Evolutionary conservation across 2,329 filamentous ascomycete species (phyloP).

Genomic region (Intubia oerlemansii): DNA sequence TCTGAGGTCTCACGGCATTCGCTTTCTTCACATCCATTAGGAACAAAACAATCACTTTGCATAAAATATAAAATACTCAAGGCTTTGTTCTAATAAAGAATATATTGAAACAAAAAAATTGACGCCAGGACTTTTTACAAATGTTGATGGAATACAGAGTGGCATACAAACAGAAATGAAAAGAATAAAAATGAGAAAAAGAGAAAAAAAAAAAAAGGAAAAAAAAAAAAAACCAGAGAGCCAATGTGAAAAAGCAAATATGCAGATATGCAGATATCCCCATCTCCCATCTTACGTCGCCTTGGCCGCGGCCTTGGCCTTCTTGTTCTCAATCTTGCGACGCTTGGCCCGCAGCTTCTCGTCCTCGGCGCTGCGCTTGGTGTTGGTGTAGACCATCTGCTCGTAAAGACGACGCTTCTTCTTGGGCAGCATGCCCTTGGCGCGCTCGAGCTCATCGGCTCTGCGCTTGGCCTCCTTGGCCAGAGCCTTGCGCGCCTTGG

Average conservation of each 20-base stretch:
- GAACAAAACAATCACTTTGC: too few relatives aligned
- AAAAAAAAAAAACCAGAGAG: background rate
- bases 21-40: too few relatives aligned
- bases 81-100: too few relatives aligned
- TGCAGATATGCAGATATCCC: too few relatives aligned
- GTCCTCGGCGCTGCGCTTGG: conserved; percentile 77
- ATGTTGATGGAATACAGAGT: too few relatives aligned
- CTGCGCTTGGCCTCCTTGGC: conserved; percentile 53
- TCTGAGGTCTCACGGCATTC: too few relatives aligned
- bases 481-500: conserved; percentile 47
- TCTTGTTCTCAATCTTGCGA: conserved; percentile 62
- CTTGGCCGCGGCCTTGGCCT: too few relatives aligned
- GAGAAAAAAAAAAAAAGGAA: background rate
- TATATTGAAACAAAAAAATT: background rate
- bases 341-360: conserved; percentile 75
- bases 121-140: conserved; percentile 2
- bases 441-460: conserved; percentile 72
- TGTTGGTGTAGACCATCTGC: conserved; percentile 93
- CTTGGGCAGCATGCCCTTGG: conserved; percentile 96
- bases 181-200: background rate
- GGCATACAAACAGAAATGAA: background rate
- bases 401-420: conserved; percentile 96
- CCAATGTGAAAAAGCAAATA: too few relatives aligned
- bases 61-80: too few relatives aligned
- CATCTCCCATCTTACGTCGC: too few relatives aligned